phyloP scores from a whole-genome alignment of 164 flowering plant genomes.

The Pachysandra terminalis region DNA sequence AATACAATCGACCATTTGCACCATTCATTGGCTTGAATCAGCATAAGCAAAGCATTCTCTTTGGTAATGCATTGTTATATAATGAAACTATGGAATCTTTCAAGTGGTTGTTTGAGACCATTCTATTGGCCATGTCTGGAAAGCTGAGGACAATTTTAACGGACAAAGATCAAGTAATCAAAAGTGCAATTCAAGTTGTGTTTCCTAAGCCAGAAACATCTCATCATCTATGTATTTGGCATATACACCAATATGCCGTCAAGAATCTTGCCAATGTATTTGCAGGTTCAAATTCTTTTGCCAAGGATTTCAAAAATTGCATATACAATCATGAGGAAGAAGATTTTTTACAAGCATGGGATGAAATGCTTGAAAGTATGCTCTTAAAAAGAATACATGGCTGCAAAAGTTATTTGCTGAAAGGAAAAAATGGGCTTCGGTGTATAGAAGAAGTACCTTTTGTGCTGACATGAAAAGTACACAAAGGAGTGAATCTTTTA shows the following conservation, averaged over 20 bases:
- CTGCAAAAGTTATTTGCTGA: background rate
- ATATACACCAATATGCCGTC: too few species aligned
- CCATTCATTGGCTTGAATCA: background rate
- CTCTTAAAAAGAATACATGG: background rate
- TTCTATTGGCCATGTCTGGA: background rate
- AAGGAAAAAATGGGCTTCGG: background rate
- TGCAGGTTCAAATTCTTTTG: background rate
- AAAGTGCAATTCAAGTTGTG: slow-evolving; percentile 2
- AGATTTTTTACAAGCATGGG: background rate
- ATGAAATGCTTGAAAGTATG: background rate
- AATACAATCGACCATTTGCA: background rate
- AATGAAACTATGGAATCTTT: background rate
- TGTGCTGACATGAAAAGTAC: background rate
- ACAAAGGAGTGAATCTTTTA: background rate
- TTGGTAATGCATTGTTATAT: background rate
- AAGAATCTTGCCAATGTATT: too few species aligned
- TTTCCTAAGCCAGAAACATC: background rate
- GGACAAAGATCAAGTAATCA: slow-evolving; percentile 7
- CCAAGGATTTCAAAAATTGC: background rate
- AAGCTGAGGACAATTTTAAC: slow-evolving; percentile 10
- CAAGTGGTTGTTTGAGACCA: background rate
- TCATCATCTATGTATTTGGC: too few species aligned
- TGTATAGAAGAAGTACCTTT: background rate
- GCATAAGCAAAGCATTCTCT: background rate
- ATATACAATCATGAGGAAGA: slow-evolving; percentile 1